Conservation (phyloP, 2,329 filamentous ascomycete genomes). For the Zelopaecilomyces penicillatus region DNA sequence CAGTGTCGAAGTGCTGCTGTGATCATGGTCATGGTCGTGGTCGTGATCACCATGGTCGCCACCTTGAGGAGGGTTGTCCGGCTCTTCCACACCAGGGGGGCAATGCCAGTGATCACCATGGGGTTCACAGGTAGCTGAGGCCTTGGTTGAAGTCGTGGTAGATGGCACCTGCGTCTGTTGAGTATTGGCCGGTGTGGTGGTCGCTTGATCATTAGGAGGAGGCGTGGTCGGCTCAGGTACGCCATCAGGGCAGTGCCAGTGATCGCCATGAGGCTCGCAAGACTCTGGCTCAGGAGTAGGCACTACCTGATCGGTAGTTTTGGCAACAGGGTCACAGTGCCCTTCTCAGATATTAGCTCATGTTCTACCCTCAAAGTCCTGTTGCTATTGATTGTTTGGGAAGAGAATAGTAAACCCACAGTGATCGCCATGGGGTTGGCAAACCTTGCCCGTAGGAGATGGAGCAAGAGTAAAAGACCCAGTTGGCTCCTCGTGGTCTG, state of each 20-base stretch:
- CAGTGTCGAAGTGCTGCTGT: neutral
- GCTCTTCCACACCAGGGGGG: constrained; percentile 11
- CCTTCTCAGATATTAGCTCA: constrained; percentile 1
- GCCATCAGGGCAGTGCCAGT: constrained; percentile 10
- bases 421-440: constrained; percentile 11
- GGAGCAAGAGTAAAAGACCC: neutral
- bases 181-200: neutral
- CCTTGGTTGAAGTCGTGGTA: constrained; percentile 1
- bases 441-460: constrained; percentile 12
- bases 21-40: neutral
- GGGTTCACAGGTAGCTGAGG: constrained; percentile 8
- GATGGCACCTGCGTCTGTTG: neutral
- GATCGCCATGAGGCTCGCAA: constrained; percentile 9
- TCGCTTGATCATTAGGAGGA: constrained; percentile 1
- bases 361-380: neutral
- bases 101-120: constrained; percentile 12
- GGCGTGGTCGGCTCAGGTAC: constrained; percentile 8
- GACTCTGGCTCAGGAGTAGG: constrained; percentile 1
- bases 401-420: constrained; percentile 5
- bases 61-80: neutral
- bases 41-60: neutral
- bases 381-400: neutral
- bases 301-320: neutral
- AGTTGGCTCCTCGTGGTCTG: too few species aligned
- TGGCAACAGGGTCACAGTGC: constrained; percentile 9